A percentile compares a stretch with the other conserved stretches of the same genome.
phyloP scores from a whole-genome alignment of 805 yeast genomes.

The Suhomyces sp. region DNA sequence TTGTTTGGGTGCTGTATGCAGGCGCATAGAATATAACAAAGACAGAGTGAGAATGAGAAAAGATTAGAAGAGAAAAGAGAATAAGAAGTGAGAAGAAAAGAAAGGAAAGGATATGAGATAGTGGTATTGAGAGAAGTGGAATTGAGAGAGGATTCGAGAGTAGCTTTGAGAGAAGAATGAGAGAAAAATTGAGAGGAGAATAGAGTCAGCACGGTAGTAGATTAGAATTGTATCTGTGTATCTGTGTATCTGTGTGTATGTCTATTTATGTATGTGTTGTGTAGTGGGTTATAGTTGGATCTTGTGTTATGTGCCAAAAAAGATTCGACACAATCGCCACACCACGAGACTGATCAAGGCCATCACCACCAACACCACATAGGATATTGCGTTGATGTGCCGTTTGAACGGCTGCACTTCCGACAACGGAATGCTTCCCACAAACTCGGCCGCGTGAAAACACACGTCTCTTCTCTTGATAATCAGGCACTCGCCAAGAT shows the following conservation, averaged over 20 bases:
- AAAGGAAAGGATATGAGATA: too few relatives aligned
- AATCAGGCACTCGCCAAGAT: constrained; percentile 27
- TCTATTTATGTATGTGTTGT: neutral
- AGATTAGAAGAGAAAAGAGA: too few relatives aligned
- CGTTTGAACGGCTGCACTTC: constrained; percentile 27
- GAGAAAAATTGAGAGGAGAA: too few relatives aligned
- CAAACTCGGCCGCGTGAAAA: constrained; percentile 40
- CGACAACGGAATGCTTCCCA: constrained; percentile 39
- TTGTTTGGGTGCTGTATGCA: constrained; percentile 2
- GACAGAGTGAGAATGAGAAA: neutral
- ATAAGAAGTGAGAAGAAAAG: too few relatives aligned
- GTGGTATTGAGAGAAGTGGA: too few relatives aligned
- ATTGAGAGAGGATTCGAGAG: too few relatives aligned
- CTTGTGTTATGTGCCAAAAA: neutral
- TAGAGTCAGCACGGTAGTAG: too few relatives aligned
- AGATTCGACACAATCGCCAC: constrained; percentile 26
- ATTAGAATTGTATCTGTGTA: too few relatives aligned
- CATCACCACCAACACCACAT: constrained; percentile 20
- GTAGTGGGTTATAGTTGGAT: neutral
- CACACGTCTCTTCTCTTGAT: constrained; percentile 38
- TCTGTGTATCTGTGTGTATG: too few relatives aligned
- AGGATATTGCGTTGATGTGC: constrained; percentile 19
- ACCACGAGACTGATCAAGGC: constrained; percentile 24
- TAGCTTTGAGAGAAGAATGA: too few relatives aligned
- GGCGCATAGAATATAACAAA: neutral